Conservation (phyloP, 257 asterid genomes). For the Solanum phureja region DNA sequence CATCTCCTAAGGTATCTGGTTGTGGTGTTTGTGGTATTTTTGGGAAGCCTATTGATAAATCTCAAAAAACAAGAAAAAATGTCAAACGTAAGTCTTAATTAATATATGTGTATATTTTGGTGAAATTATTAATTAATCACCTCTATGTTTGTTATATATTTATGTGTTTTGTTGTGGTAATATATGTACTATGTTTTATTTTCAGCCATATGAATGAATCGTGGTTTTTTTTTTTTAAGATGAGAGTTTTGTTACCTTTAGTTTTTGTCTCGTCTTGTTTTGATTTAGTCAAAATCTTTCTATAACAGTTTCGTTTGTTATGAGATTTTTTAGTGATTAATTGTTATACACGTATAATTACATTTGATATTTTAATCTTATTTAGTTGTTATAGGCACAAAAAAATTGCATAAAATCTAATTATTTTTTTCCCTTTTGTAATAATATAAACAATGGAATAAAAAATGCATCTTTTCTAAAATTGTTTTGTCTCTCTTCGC, state of each 20-base stretch:
- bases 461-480: neutral
- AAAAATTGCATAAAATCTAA: neutral
- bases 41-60: slow-evolving; percentile 12
- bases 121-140: neutral
- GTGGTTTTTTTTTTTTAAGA: neutral
- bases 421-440: neutral
- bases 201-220: neutral
- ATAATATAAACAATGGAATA: neutral
- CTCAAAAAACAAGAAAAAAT: slow-evolving; percentile 3
- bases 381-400: neutral
- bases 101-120: neutral
- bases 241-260: neutral
- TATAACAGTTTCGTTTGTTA: neutral
- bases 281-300: neutral
- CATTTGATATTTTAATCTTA: neutral
- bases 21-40: slow-evolving; percentile 32
- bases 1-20: slow-evolving; percentile 38
- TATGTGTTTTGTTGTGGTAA: neutral
- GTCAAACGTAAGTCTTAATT: slow-evolving; percentile 14
- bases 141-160: neutral
- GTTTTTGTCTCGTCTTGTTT: neutral
- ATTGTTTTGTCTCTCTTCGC: neutral
- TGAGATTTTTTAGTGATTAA: neutral
- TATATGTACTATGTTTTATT: neutral
- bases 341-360: neutral